These are phyloP conservation scores for Dittrichia graveolens DNA, from an alignment of 129 eudicot genomes.

Conservation along the genomic window DNA sequence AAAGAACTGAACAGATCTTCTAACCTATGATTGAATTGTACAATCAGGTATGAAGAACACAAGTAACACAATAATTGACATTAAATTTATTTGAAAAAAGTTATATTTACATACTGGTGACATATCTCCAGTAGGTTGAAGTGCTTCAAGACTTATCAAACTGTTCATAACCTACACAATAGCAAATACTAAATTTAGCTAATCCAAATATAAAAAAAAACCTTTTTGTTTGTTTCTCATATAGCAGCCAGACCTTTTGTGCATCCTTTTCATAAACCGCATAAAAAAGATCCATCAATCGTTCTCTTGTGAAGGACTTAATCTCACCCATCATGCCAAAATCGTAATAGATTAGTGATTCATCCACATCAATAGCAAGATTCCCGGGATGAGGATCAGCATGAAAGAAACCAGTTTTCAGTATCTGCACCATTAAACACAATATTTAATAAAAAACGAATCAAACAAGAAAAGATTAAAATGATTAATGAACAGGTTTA, in stretches of 20 bases:
- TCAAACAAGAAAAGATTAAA: neutral
- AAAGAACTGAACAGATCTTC: conserved; percentile 97
- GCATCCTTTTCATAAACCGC: conserved; percentile 94
- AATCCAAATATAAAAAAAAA: neutral
- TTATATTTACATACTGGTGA: conserved; percentile 62
- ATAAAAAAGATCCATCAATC: conserved; percentile 72
- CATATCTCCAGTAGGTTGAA: conserved; percentile 97
- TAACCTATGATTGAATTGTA: conserved; percentile 50
- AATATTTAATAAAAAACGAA: conserved; percentile 17
- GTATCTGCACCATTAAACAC: conserved; percentile 51
- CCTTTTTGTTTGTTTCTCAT: neutral
- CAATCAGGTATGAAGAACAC: conserved; percentile 13
- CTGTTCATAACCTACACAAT: conserved; percentile 71
- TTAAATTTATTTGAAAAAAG: neutral
- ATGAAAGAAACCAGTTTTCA: conserved; percentile 94
- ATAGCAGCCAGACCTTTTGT: conserved; percentile 60
- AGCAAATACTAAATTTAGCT: conserved; percentile 24
- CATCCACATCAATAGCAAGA: conserved; percentile 96
- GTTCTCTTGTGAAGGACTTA: conserved; percentile 80
- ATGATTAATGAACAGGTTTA: neutral
- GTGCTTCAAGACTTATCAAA: conserved; percentile 89
- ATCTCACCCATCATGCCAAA: conserved; percentile 99
- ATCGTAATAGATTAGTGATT: conserved; percentile 92
- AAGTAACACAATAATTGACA: neutral
- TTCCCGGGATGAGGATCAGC: conserved; percentile 99